Evolutionary conservation across 768 basidiomycete species (phyloP).

Genomic region (Pisolithus microcarpus): DNA sequence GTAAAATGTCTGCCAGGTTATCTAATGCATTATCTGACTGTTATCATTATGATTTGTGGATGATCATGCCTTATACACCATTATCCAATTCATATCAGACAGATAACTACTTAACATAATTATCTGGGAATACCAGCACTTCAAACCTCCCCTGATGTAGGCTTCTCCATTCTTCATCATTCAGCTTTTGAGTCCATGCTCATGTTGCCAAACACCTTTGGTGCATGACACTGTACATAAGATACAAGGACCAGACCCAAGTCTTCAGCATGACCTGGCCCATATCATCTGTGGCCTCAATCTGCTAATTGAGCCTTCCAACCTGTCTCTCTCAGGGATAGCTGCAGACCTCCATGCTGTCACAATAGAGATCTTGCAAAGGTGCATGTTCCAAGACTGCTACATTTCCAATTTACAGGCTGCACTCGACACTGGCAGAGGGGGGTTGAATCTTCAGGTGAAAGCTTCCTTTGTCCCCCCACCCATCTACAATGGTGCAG

Average conservation of each 20-base stretch:
- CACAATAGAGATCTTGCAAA: slow-evolving; percentile 80
- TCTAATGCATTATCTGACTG: no score
- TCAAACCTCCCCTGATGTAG: no score
- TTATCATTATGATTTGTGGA: no score
- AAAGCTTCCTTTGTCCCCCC: slow-evolving; percentile 67
- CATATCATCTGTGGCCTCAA: slow-evolving; percentile 65
- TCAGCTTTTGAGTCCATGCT: no score
- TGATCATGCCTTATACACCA: no score
- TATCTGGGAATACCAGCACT: no score
- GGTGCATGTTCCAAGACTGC: slow-evolving; percentile 76
- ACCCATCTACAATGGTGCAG: slow-evolving; percentile 47
- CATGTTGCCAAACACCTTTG: no score
- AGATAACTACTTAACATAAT: no score
- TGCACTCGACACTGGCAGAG: slow-evolving; percentile 59
- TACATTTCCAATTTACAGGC: slow-evolving; percentile 72
- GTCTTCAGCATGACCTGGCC: slow-evolving; percentile 76
- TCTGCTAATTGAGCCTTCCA: slow-evolving; percentile 33
- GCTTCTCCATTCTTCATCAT: no score
- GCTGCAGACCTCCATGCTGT: slow-evolving; percentile 80
- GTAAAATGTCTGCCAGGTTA: no score
- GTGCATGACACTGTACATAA: slow-evolving; percentile 51
- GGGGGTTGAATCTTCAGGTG: slow-evolving; percentile 27
- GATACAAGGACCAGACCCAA: slow-evolving; percentile 56
- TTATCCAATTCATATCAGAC: no score
- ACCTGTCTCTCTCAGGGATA: slow-evolving; percentile 46